Base-by-base conservation (phyloP, 1,139 yeast species). In the Tardiomyces blankii region DNA sequence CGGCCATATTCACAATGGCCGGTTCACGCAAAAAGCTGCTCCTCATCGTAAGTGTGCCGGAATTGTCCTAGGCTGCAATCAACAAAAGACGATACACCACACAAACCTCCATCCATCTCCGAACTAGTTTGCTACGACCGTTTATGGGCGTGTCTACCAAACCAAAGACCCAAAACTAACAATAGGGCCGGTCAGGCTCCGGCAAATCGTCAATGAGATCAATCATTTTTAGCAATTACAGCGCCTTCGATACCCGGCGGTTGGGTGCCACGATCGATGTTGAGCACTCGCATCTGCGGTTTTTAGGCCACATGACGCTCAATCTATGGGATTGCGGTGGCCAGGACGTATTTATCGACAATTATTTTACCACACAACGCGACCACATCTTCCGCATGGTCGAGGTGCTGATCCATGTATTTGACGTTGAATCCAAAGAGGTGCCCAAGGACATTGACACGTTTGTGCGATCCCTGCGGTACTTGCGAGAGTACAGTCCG, bases 121-220 rank as follows among this genome's bases (percentile, higher is more conserved):
- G n/a, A n/a, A n/a, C n/a, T n/a, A n/a, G n/a, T n/a, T n/a, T n/a
- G n/a, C n/a, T n/a, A n/a, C n/a, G n/a, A n/a, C n/a, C n/a, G n/a
- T n/a, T n/a, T n/a, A n/a, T n/a, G n/a, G n/a, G n/a, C n/a, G n/a
- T n/a, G n/a, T 12, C 12, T 27, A 27, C 11, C 30, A 27, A 12
- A 12, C 12, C 12, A 27, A 27, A 27, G 30, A 27, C 30, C 11
- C 30, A 27, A 27, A 59, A 39, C 50, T 62, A 33, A 51, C 63
- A 13, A 9, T 60, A 72, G 91, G 98, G 98, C 67, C 83, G 97
- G 44, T 82, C 95, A 21, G 97, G 99, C 42, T 86, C 96, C 8
- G 99, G 99, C 2, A 91, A 91, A 64, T 86, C 96, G 6, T 88
- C 96, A 11, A 91, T 91, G 99, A 73, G 98, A 57, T 86, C 95